Base-by-base conservation (phyloP, 139 green algal genomes). In the Microglena sp. region DNA sequence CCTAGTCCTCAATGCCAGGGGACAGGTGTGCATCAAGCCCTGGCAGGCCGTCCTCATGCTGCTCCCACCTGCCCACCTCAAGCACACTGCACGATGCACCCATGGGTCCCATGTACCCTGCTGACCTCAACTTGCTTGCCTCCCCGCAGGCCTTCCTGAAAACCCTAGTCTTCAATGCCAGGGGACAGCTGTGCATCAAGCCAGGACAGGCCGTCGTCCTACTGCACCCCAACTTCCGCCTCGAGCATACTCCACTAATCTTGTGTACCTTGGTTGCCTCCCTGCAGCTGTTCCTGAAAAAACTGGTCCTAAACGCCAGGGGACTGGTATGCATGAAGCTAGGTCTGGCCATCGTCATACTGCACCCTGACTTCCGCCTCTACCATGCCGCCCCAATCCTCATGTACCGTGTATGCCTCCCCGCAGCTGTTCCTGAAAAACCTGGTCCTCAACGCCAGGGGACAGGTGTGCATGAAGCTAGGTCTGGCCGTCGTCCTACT, bases 221-320 rank as follows among this genome's bases (percentile, higher is more conserved):
- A 5, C 59, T 60, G 35, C 40, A 58, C 43, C 55, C 65, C 3
- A n/a, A 69, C 55, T 79, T 79, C 62, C 55, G 58, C 31, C 68
- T 79, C 18, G 66, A 69, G 24, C 35, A 71, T 27, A 74, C 67
- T 27, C 74, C 72, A n/a, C 72, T 66, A 0, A 58, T 79, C 4
- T 24, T 29, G 40, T 11, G 27, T 29, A 62, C 55, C 22, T 62
- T 6, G 57, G 21, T 56, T 35, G 34, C 55, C 4, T 32, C 55
- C 4, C 59, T 36, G 59, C 59, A 55, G 11, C 40, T 50, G 40
- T 24, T 11, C 11, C 11, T 50, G 40, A 50, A 11, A 33, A 55
- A n/a, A 26, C 46, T 36, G 21, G 50, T 60, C 62, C 29, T 32
- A 11, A 68, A 60, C 45, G 45, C 59, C 5, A 34, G 44, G 30